Evolutionary conservation across 2,329 filamentous ascomycete genomes (phyloP).

Genomic region (Drechslerella dactyloides): DNA sequence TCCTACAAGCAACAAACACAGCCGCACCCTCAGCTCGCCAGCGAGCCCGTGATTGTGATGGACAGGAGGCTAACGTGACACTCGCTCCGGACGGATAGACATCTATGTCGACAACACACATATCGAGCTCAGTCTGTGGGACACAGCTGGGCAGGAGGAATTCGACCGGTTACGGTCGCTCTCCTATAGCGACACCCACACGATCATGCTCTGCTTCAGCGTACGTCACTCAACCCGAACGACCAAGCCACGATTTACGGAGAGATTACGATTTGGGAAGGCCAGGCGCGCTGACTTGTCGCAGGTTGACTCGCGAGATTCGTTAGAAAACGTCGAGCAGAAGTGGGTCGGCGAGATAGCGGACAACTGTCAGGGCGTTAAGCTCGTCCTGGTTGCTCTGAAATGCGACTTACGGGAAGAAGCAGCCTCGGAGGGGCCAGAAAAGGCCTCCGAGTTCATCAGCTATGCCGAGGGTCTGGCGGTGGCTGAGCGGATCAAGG

Average conservation of each 20-base stretch:
- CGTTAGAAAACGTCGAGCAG: slow-evolving; percentile 95
- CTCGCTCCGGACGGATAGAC: slow-evolving; percentile 64
- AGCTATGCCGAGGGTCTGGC: slow-evolving; percentile 54
- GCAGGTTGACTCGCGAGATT: slow-evolving; percentile 88
- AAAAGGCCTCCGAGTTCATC: slow-evolving; percentile 63
- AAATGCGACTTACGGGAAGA: slow-evolving; percentile 95
- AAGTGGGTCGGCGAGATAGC: slow-evolving; percentile 99
- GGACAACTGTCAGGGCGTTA: slow-evolving; percentile 94
- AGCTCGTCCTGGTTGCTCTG: slow-evolving; percentile 90
- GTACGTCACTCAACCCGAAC: slow-evolving; percentile 58
- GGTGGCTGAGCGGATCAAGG: slow-evolving; percentile 55
- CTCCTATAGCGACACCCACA: slow-evolving; percentile 96
- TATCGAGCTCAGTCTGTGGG: slow-evolving; percentile 97
- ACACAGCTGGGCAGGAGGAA: slow-evolving; percentile 98
- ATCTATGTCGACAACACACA: slow-evolving; percentile 98
- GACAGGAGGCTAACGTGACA: slow-evolving; percentile 13
- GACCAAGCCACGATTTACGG: not conserved
- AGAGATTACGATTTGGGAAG: slow-evolving; percentile 9
- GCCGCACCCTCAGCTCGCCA: slow-evolving; percentile 9
- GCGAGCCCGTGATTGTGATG: not conserved
- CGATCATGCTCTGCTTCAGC: slow-evolving; percentile 98
- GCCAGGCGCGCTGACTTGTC: slow-evolving; percentile 3
- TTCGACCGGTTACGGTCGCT: slow-evolving; percentile 94
- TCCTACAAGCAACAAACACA: slow-evolving; percentile 27
- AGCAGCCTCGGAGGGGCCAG: slow-evolving; percentile 68